A percentile compares a stretch with the other conserved stretches of the same genome.
phyloP scores from a whole-genome alignment of 2,329 filamentous ascomycete genomes.

The Dactylellina cionopaga region DNA sequence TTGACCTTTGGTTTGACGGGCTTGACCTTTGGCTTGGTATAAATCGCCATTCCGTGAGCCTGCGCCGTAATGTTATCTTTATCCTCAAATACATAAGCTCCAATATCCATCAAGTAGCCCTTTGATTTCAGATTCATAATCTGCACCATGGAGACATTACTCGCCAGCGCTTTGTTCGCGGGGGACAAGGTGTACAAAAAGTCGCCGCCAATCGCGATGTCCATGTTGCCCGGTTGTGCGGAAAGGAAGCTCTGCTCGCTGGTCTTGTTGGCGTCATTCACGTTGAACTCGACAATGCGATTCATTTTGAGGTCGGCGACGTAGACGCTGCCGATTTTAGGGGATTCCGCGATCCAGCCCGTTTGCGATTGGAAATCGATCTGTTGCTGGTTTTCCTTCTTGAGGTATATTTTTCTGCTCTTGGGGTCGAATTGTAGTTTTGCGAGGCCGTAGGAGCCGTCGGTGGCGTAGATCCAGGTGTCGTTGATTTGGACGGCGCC shows the following conservation, averaged over 20 bases:
- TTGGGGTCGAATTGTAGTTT: constrained; percentile 63
- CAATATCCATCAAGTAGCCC: constrained; percentile 19
- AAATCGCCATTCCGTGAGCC: constrained; percentile 39
- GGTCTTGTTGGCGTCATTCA: constrained; percentile 62
- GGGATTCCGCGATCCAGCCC: constrained; percentile 69
- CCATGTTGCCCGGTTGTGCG: constrained; percentile 68
- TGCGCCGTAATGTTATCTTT: constrained; percentile 24
- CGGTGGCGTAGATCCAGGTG: constrained; percentile 66
- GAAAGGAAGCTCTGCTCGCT: constrained; percentile 56
- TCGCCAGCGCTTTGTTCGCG: constrained; percentile 5
- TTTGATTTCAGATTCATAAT: constrained; percentile 32
- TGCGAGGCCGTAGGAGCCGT: constrained; percentile 69
- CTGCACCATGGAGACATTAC: constrained; percentile 37
- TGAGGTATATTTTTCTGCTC: constrained; percentile 57
- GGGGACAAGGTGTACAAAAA: constrained; percentile 69
- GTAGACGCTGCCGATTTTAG: constrained; percentile 66
- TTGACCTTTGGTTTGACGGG: neutral
- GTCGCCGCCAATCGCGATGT: constrained; percentile 66
- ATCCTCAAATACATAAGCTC: constrained; percentile 27
- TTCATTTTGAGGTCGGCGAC: constrained; percentile 69
- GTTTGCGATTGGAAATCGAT: constrained; percentile 67
- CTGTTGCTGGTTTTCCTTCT: constrained; percentile 60
- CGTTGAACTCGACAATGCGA: constrained; percentile 69
- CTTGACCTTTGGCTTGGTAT: constrained; percentile 14
- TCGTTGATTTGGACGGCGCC: constrained; percentile 65